Evolutionary conservation across 73 alveolate species (phyloP).

Genomic region (Blepharisma japonicum): DNA sequence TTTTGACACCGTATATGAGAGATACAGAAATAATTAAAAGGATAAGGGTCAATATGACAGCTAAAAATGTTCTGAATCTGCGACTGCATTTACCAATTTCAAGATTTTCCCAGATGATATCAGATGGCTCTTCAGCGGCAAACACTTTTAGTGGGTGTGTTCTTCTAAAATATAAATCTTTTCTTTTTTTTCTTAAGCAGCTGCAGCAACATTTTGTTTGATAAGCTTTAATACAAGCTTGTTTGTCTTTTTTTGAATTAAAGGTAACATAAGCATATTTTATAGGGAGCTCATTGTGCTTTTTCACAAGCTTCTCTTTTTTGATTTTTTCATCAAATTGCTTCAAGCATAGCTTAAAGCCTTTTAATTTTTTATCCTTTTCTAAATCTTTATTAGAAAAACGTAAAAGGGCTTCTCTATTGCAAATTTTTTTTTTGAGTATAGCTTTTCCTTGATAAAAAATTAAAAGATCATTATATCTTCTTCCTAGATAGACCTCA

Average conservation of each 20-base stretch:
- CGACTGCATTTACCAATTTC: slow-evolving; percentile 18
- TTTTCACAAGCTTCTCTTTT: slow-evolving; percentile 2
- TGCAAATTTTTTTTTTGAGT: background rate
- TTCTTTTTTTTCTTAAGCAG: background rate
- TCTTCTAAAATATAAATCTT: background rate
- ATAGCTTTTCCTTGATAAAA: slow-evolving; percentile 14
- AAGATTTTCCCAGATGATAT: slow-evolving; percentile 36
- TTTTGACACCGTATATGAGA: slow-evolving; percentile 18
- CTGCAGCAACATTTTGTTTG: slow-evolving; percentile 10
- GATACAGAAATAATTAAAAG: background rate
- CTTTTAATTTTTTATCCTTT: slow-evolving; percentile 18
- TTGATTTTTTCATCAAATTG: background rate
- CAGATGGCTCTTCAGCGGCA: slow-evolving; percentile 4
- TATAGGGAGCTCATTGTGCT: slow-evolving; percentile 17
- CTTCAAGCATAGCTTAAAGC: background rate
- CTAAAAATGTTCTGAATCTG: background rate
- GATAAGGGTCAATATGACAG: background rate
- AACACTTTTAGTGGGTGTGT: background rate
- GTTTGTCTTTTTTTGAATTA: background rate
- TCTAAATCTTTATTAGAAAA: slow-evolving; percentile 6
- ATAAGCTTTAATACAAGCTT: background rate
- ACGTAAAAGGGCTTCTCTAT: background rate
- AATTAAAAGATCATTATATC: background rate
- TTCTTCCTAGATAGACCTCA: slow-evolving; percentile 27
- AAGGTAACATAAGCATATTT: slow-evolving; percentile 8